A percentile compares a stretch with the other conserved stretches of the same genome.
These are phyloP conservation scores for Serpula lacrymans DNA, from an alignment of 768 basidiomycete genomes.

Conservation along the genomic window DNA sequence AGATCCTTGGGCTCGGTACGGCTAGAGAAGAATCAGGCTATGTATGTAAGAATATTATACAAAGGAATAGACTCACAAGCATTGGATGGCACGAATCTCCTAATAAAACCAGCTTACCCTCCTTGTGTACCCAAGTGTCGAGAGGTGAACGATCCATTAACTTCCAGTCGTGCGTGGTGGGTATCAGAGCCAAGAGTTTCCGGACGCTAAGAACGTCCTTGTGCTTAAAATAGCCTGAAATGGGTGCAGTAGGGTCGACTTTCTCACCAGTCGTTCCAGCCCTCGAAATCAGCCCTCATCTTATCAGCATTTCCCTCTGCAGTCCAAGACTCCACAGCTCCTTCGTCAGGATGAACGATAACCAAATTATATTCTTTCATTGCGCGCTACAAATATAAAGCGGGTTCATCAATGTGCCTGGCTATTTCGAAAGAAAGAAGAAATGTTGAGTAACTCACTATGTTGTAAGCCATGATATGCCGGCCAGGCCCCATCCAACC, in stretches of 20 bases:
- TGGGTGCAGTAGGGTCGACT: slow-evolving; percentile 3
- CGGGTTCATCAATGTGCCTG: slow-evolving; percentile 1
- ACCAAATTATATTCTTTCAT: slow-evolving; percentile 46
- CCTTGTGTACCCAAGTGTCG: slow-evolving; percentile 44
- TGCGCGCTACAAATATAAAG: slow-evolving; percentile 23
- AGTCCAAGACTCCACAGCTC: slow-evolving; percentile 42
- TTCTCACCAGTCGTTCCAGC: slow-evolving; percentile 47
- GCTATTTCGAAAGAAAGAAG: neutral
- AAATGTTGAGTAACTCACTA: slow-evolving; percentile 29
- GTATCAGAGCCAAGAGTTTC: slow-evolving; percentile 45
- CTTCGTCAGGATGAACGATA: slow-evolving; percentile 37
- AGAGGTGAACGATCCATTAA: slow-evolving; percentile 48
- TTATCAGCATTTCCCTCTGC: slow-evolving; percentile 39
- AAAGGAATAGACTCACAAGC: slow-evolving; percentile 27
- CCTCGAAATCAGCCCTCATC: slow-evolving; percentile 44
- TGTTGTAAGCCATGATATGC: slow-evolving; percentile 44
- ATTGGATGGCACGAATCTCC: slow-evolving; percentile 61
- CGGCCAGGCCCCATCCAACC: slow-evolving; percentile 57
- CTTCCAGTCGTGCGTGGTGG: slow-evolving; percentile 43
- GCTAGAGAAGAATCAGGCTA: slow-evolving; percentile 22
- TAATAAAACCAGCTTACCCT: slow-evolving; percentile 41
- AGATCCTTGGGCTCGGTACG: slow-evolving; percentile 53
- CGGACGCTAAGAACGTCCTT: slow-evolving; percentile 29
- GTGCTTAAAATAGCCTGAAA: neutral
- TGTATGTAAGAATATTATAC: neutral